These are phyloP conservation scores for Tuber microsphaerosporum DNA, from an alignment of 495 filamentous ascomycete genomes.

Conservation along the genomic window DNA sequence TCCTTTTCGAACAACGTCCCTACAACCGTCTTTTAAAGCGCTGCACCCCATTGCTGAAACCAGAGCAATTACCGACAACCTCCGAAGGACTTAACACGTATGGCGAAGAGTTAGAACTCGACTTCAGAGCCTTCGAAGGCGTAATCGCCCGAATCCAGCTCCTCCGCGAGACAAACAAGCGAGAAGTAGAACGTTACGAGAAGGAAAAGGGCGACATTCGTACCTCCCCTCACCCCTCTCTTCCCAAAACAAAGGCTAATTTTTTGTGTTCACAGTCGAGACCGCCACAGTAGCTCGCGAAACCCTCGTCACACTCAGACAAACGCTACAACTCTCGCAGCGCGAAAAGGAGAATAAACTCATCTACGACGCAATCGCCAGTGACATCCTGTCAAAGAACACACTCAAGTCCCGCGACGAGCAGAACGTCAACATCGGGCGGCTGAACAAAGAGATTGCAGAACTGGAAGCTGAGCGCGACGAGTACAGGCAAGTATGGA, in stretches of 20 bases:
- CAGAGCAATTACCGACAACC: slow-evolving; percentile 50
- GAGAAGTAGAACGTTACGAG: slow-evolving; percentile 79
- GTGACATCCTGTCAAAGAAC: slow-evolving; percentile 50
- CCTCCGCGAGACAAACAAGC: slow-evolving; percentile 69
- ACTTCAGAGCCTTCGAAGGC: slow-evolving; percentile 84
- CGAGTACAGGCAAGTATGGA: slow-evolving; percentile 76
- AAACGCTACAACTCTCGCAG: slow-evolving; percentile 68
- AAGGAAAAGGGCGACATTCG: slow-evolving; percentile 67
- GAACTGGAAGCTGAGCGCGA: slow-evolving; percentile 78
- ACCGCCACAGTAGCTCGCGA: slow-evolving; percentile 66
- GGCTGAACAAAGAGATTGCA: slow-evolving; percentile 77
- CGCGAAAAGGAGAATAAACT: slow-evolving; percentile 77
- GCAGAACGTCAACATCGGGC: slow-evolving; percentile 66
- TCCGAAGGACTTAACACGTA: slow-evolving; percentile 55
- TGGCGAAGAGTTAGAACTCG: slow-evolving; percentile 72
- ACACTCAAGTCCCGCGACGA: slow-evolving; percentile 75
- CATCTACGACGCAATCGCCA: slow-evolving; percentile 84
- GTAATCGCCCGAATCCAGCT: slow-evolving; percentile 84
- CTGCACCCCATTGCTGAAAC: slow-evolving; percentile 52
- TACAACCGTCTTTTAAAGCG: slow-evolving; percentile 85
- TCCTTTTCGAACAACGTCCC: slow-evolving; percentile 85
- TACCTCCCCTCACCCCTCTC: slow-evolving; percentile 2
- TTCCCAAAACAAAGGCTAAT: slow-evolving; percentile 9
- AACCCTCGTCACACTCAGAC: slow-evolving; percentile 63
- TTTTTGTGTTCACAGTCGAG: slow-evolving; percentile 47